A percentile compares a stretch with the other conserved stretches of the same genome.
These are phyloP conservation scores for Amaranthus tricolor DNA, from an alignment of 179 eudicot genomes.

Conservation along the genomic window DNA sequence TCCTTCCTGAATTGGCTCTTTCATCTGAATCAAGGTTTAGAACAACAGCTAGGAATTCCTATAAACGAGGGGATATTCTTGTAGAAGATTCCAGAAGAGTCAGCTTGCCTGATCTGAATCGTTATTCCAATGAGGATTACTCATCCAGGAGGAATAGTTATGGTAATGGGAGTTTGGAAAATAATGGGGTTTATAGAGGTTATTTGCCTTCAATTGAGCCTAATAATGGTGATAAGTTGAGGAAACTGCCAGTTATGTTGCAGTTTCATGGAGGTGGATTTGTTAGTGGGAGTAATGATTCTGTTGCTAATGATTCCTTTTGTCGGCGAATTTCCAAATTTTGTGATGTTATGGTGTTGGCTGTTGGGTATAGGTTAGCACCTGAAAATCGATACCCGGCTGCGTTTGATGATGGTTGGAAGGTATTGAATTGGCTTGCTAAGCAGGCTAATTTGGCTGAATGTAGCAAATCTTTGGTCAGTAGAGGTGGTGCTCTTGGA, in stretches of 20 bases:
- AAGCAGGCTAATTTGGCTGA: constrained; percentile 95
- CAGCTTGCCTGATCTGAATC: constrained; percentile 12
- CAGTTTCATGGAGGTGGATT: constrained; percentile 94
- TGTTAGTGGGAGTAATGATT: constrained; percentile 85
- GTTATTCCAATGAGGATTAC: constrained; percentile 17
- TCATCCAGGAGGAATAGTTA: constrained; percentile 53
- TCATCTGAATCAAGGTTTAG: constrained; percentile 32
- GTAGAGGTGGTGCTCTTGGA: constrained; percentile 41
- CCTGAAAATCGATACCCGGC: constrained; percentile 92
- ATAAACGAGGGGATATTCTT: constrained; percentile 22
- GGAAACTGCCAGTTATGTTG: constrained; percentile 78
- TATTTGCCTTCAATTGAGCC: constrained; percentile 44
- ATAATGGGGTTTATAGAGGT: constrained; percentile 46
- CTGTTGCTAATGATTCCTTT: constrained; percentile 84
- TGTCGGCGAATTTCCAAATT: constrained; percentile 78
- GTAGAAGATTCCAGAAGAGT: constrained; percentile 23
- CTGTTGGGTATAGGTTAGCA: constrained; percentile 87
- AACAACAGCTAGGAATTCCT: constrained; percentile 27
- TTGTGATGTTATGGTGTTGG: constrained; percentile 88
- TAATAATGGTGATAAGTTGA: constrained; percentile 25
- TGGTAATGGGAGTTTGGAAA: constrained; percentile 39
- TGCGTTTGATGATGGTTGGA: constrained; percentile 94
- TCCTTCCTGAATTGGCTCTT: constrained; percentile 72
- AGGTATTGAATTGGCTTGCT: constrained; percentile 87
- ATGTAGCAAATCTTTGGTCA: constrained; percentile 60